Conservation (phyloP, 441 rosid genomes). For the Viola pubescens region DNA sequence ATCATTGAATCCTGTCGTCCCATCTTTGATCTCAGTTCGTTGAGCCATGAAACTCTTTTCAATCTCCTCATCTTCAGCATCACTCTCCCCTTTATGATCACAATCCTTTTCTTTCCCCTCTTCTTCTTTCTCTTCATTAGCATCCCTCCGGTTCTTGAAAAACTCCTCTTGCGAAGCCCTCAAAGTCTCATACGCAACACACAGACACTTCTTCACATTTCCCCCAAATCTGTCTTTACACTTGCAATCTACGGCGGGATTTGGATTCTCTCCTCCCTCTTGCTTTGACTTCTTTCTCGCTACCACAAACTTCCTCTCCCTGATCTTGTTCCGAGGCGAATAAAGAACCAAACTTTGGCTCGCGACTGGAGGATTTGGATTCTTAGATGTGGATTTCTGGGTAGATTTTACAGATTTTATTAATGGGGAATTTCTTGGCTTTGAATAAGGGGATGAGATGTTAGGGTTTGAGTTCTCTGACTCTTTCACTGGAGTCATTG, state of each 20-base stretch:
- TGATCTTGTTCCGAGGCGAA: slow-evolving; percentile 64
- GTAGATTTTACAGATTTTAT: slow-evolving; percentile 40
- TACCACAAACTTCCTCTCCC: slow-evolving; percentile 75
- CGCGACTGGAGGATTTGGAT: slow-evolving; percentile 18
- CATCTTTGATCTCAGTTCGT: slow-evolving; percentile 22
- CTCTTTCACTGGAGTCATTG: slow-evolving; percentile 53
- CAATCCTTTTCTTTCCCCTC: slow-evolving; percentile 15
- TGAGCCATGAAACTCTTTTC: slow-evolving; percentile 29
- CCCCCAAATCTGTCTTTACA: slow-evolving; percentile 53
- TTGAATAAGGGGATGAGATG: slow-evolving; percentile 28
- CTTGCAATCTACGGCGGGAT: slow-evolving; percentile 39
- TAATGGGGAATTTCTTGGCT: slow-evolving; percentile 31
- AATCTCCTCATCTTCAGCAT: slow-evolving; percentile 28
- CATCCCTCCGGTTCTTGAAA: slow-evolving; percentile 26
- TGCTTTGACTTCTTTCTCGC: slow-evolving; percentile 68
- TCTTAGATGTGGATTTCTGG: slow-evolving; percentile 42
- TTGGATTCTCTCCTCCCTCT: slow-evolving; percentile 23
- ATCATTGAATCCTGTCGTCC: slow-evolving; percentile 9
- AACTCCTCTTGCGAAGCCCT: slow-evolving; percentile 87
- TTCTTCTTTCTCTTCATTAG: slow-evolving; percentile 20
- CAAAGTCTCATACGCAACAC: slow-evolving; percentile 66
- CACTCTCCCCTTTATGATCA: slow-evolving; percentile 13
- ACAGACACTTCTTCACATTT: slow-evolving; percentile 53
- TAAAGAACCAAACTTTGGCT: slow-evolving; percentile 24
- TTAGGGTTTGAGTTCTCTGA: slow-evolving; percentile 79